Base-by-base conservation (phyloP, 2,329 filamentous ascomycete species). In the Gremmenia infestans region DNA sequence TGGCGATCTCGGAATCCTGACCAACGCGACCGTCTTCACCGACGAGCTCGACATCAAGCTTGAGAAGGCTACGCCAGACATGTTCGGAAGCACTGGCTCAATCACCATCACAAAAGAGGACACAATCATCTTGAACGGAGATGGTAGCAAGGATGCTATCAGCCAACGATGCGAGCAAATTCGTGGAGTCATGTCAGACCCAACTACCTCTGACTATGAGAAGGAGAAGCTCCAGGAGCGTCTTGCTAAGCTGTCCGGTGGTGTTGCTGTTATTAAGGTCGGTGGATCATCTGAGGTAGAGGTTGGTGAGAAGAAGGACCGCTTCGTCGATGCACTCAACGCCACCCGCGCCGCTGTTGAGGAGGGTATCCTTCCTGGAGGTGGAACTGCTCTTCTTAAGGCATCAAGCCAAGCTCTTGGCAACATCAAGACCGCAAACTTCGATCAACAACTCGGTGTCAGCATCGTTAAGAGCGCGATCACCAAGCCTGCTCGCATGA, bases 201-300 rank as follows among this genome's bases (percentile, higher is more conserved):
- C 93, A 64, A 87, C 83, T 68, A 99, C 94, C 63, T 97, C 92
- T 49, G 94, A 99, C 72, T 99, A 99, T 79, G 94, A 99, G 85
- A 97, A 97, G 85, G 94, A 99, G 88, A 99, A 99, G 86, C 90
- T 99, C 64, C 94, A 97, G 81, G 94, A 99, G 82, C 94, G 94
- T 79, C 89, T 99, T 60, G 94, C 94, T 68, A 99, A 99, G 87
- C 89, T 99, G 66, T 97, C 94, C 65, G 94, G 94, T 63, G 94
- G 94, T 83, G 94, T 99, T 68, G 94, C 94, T 68, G 94, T 99
- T 77, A 97, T 99, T 83, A 97, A 96, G 85, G 94, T 99, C 62
- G 94, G 94, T 69, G 94, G 94, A 74, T 84, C 92, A 63, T 97
- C 93, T 62, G 94, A 99, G 79, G 93, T 99, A 64, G 94, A 99